Evolutionary conservation across 208 protist genomes (phyloP).

Genomic region (Herpetomonas tarakana): DNA sequence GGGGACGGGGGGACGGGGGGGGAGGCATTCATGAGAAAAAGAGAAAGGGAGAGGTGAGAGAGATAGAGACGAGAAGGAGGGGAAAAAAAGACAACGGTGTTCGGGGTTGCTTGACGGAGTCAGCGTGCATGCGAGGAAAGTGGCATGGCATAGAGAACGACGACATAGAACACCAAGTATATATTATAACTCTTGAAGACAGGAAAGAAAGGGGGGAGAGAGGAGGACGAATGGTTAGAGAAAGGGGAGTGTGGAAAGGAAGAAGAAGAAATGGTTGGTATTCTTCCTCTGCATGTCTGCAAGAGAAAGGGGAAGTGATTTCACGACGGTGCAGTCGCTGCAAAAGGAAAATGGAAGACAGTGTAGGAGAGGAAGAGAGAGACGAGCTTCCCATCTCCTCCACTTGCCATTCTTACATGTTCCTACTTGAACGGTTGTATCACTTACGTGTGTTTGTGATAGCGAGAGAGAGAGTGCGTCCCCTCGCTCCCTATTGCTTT

Average conservation of each 20-base stretch:
- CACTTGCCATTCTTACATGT: no score
- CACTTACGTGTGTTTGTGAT: no score
- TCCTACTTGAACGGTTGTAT: no score
- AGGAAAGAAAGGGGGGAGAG: not conserved
- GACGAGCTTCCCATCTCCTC: no score
- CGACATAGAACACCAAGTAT: not conserved
- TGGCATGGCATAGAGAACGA: no score
- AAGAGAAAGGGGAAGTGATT: not conserved
- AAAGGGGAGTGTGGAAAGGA: not conserved
- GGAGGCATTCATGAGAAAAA: not conserved
- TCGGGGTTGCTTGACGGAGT: not conserved
- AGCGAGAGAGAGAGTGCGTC: not conserved
- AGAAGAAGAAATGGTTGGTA: not conserved
- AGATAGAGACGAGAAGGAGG: not conserved
- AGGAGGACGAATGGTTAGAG: not conserved
- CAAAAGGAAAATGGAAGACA: not conserved
- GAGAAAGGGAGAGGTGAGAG: slow-evolving; percentile 3
- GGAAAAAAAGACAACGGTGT: slow-evolving; percentile 2
- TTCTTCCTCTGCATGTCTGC: not conserved
- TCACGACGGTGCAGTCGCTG: not conserved
- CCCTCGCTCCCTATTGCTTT: not conserved
- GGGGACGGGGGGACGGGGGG: no score
- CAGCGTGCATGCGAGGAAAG: not conserved
- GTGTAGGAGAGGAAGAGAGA: not conserved
- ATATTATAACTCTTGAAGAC: not conserved